Evolutionary conservation across 2,329 filamentous ascomycete genomes (phyloP), one percentile per base, ranked within the genome.

Genomic region (Plectosphaerella sp.): DNA sequence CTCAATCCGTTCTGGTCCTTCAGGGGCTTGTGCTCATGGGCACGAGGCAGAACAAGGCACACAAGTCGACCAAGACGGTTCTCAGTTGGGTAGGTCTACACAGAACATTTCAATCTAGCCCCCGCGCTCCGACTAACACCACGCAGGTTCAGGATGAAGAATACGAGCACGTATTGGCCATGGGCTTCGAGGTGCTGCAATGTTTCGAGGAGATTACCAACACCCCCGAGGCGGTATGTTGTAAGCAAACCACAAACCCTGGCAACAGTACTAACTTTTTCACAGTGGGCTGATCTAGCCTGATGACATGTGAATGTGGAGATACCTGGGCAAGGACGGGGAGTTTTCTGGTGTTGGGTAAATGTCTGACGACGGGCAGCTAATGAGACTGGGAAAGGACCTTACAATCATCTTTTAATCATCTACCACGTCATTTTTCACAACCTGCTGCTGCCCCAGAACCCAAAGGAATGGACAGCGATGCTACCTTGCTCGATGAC

Each of bases 11-110:
- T 0, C 68, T 94, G 28, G 77, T 93, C 54, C 62, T 83, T 14
- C 90, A 95, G 69, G 90, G 90, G 0, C 70, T 96, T 57, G 87
- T 90, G 14, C 70, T 95, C 55, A 83, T 96, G 72, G 89, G 88
- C 1, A 84, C 94, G 61, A 82, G 88, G 52, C 90, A 94, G 70
- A 88, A 91, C 67, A 93, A 92, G 68, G 82, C 82, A 59, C 83
- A 92, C 64, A 89, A 88, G 55, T 85, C 87, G 49, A 80, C 81
- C 57, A 84, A 84, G 54, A 88, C 87, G 49, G 74, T 95, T 46
- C 69, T 96, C 53, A 90, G 91, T 66, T 92, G 89, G 82, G 90
- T 94, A 72, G 75, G 86, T 77, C 12, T n/a, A 48, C 11, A 51
- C 50, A 28, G 14, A 12, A 6, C 22, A 22, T 22, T 39, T 39